Base-by-base conservation (phyloP, 1,139 yeast genomes). In the Pichia sp. region DNA sequence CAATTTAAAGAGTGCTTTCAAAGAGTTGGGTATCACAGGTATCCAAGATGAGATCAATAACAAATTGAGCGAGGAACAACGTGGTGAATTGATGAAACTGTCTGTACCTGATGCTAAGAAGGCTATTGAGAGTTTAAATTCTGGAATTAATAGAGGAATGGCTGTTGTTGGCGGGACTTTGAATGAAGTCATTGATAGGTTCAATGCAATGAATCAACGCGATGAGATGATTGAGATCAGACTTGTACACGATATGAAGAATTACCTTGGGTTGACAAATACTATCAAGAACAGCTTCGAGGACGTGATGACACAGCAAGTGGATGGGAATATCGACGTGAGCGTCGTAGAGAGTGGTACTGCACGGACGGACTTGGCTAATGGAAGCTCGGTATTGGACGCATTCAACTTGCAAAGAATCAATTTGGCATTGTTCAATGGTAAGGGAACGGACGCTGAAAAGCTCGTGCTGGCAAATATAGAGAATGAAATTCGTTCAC, bases 391-490 rank as follows among this genome's bases (percentile, higher is more conserved):
- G n/a, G n/a, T n/a, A n/a, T n/a, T n/a, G n/a, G n/a, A n/a, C n/a
- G 26, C 36, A 8, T 10, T 25, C 2, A 11, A 27, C 16, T 13
- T 22, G 4, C 26, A 27, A 8, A 34, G 59, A 30, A 64, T 74
- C 24, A 72, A 74, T 39, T 69, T 88, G 53, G 81, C 81, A 46
- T 59, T 85, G 50, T 85, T 87, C 54, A 65, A 71, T 32, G 96
- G 97, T 8, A 81, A 83, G 45, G 53, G 76, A 4, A 72, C 76
- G 32, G 95, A 85, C 53, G 97, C 94, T n/a, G 93, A 83, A 51
- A 88, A 88, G 56, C 69, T 88, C 43, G 83, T 94, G 30, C 67
- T 74, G 50, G 97, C 96, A 6, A 87, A 86, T 55, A 69, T 88
- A 49, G 96, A 87, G 32, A 77, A 77, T 40, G 74, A 82, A 18